Conservation (phyloP, 176 grass and related monocot genomes). For the Oryza coarctata region DNA sequence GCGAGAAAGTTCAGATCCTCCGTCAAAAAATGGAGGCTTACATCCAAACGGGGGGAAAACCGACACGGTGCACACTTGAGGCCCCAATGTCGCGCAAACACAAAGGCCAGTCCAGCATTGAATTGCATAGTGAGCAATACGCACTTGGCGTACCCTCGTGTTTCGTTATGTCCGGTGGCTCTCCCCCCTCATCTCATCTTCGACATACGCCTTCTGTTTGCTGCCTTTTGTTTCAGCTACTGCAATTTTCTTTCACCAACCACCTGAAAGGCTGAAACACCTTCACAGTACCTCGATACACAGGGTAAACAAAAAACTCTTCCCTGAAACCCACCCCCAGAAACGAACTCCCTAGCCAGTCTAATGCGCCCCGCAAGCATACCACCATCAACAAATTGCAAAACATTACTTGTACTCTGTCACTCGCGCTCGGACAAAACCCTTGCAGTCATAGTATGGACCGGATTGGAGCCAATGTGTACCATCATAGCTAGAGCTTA, state of each 20-base stretch:
- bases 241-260: slow-evolving; percentile 10
- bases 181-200: not conserved
- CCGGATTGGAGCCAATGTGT: not conserved
- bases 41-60: slow-evolving; percentile 28
- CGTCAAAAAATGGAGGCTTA: slow-evolving; percentile 54
- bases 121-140: not conserved
- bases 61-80: not conserved
- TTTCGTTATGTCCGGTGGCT: not conserved
- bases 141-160: not conserved
- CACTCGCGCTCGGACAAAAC: slow-evolving; percentile 44
- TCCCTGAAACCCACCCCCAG: slow-evolving; percentile 4
- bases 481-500: not conserved
- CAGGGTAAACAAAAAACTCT: slow-evolving; percentile 32
- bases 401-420: slow-evolving; percentile 29
- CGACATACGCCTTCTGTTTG: not conserved
- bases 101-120: not conserved
- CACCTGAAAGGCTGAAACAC: slow-evolving; percentile 17
- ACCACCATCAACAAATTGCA: slow-evolving; percentile 36
- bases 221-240: not conserved
- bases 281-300: slow-evolving; percentile 24
- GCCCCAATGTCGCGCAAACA: not conserved
- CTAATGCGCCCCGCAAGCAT: slow-evolving; percentile 30
- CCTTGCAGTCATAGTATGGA: slow-evolving; percentile 47
- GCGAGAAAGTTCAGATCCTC: slow-evolving; percentile 42
- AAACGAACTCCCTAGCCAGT: slow-evolving; percentile 39